Conservation (phyloP, 1,284 basidiomycete genomes). For the Quambalaria eucalypti region DNA sequence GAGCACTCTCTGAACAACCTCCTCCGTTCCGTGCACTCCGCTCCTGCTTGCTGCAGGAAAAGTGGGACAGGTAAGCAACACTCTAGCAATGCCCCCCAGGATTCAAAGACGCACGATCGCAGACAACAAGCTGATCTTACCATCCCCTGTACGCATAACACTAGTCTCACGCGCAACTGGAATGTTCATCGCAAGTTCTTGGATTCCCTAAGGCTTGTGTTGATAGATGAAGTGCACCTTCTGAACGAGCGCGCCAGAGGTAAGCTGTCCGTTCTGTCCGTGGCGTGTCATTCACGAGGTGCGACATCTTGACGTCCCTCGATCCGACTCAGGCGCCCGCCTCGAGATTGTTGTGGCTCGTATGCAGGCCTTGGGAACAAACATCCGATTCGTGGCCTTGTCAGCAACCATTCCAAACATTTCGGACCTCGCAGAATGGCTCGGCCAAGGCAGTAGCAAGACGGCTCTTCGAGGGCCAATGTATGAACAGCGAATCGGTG, state of each 20-base stretch:
- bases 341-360: slow-evolving; percentile 85
- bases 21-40: slow-evolving; percentile 10
- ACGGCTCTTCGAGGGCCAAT: too few relatives aligned
- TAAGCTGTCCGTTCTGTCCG: slow-evolving; percentile 45
- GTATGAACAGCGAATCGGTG: too few relatives aligned
- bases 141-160: slow-evolving; percentile 18
- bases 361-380: slow-evolving; percentile 62
- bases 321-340: slow-evolving; percentile 43
- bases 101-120: not conserved
- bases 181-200: slow-evolving; percentile 25
- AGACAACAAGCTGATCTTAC: not conserved
- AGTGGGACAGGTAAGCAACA: not conserved
- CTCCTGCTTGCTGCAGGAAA: not conserved
- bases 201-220: slow-evolving; percentile 49
- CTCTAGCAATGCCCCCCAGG: not conserved
- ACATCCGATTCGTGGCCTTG: slow-evolving; percentile 72
- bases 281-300: not conserved
- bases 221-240: slow-evolving; percentile 88
- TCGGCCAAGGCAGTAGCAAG: slow-evolving; percentile 51
- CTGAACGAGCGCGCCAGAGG: slow-evolving; percentile 80
- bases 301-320: not conserved
- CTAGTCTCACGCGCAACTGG: slow-evolving; percentile 30
- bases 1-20: slow-evolving; percentile 58
- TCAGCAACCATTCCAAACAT: slow-evolving; percentile 93
- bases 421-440: slow-evolving; percentile 78